A percentile compares a stretch with the other conserved stretches of the same genome.
Evolutionary conservation across 1,284 basidiomycete genomes (phyloP).

Genomic region (Pseudozyma pruni): DNA sequence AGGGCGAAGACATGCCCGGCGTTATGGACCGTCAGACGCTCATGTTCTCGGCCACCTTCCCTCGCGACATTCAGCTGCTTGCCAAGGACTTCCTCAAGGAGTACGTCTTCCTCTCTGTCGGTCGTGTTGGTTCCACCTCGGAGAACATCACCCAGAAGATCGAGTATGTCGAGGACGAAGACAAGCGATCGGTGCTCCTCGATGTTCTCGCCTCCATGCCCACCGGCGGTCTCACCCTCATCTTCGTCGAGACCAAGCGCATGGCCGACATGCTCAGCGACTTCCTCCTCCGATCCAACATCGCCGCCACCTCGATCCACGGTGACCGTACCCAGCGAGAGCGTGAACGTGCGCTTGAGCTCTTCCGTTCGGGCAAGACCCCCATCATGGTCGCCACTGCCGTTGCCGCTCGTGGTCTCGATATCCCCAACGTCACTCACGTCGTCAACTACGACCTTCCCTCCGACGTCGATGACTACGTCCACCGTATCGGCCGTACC

Average conservation of each 20-base stretch:
- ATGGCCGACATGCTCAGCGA: constrained; percentile 99
- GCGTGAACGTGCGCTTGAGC: constrained; percentile 92
- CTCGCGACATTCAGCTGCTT: constrained; percentile 96
- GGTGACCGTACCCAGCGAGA: constrained; percentile 98
- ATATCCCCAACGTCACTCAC: constrained; percentile 99
- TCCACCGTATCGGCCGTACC: constrained; percentile 80
- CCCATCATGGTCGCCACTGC: constrained; percentile 98
- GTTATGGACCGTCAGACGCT: constrained; percentile 93
- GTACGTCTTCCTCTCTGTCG: constrained; percentile 98
- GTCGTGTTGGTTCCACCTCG: constrained; percentile 96
- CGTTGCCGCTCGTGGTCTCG: constrained; percentile 97
- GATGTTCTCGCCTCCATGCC: constrained; percentile 87
- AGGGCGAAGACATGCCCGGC: constrained; percentile 97
- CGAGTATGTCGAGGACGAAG: constrained; percentile 96
- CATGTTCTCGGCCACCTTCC: constrained; percentile 99
- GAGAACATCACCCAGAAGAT: constrained; percentile 99
- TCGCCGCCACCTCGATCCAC: constrained; percentile 94
- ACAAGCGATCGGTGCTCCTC: constrained; percentile 96
- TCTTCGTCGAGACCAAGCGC: constrained; percentile 99
- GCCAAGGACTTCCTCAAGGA: constrained; percentile 84
- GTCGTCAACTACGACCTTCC: constrained; percentile 99
- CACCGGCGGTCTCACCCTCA: constrained; percentile 83
- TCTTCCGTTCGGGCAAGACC: constrained; percentile 92
- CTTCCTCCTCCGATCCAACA: constrained; percentile 85
- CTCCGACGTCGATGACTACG: constrained; percentile 86